phyloP scores from a whole-genome alignment of 2,329 filamentous ascomycete genomes.

The Colletotrichum musicola region DNA sequence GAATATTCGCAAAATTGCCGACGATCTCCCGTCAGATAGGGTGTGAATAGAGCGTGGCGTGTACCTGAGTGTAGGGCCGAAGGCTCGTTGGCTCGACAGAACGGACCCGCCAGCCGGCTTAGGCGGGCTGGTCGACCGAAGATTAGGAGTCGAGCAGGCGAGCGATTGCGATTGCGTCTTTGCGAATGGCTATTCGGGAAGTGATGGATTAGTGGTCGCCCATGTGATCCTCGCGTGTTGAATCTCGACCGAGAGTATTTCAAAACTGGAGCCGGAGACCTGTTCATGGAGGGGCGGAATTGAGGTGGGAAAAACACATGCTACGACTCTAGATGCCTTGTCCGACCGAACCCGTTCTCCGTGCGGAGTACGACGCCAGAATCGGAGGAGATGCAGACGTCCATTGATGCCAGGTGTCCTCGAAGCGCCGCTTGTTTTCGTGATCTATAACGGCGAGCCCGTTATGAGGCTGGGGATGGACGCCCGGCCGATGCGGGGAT shows the following conservation, averaged over 20 bases:
- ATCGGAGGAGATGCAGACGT: background rate
- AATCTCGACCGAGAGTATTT: background rate
- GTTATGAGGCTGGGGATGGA: conserved; percentile 12
- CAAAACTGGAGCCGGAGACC: conserved; percentile 3
- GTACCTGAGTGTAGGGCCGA: conserved; percentile 25
- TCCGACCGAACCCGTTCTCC: too few relatives aligned
- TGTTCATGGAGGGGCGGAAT: conserved; percentile 29
- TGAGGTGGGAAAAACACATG: background rate
- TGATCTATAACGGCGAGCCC: conserved; percentile 9
- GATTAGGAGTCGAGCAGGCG: background rate
- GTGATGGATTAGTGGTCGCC: background rate
- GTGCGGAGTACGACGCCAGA: background rate
- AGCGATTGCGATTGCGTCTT: conserved; percentile 6
- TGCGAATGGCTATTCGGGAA: background rate
- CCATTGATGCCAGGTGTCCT: conserved; percentile 16
- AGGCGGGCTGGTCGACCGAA: conserved; percentile 33
- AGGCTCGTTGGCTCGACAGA: conserved; percentile 37
- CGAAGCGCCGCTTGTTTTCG: background rate
- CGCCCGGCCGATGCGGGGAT: conserved; percentile 10
- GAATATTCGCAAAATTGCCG: background rate
- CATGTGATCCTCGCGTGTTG: conserved; percentile 32
- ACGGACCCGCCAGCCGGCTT: conserved; percentile 31
- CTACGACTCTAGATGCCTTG: background rate
- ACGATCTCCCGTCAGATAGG: conserved; percentile 8
- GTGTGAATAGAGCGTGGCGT: background rate